Base-by-base conservation (phyloP, 2,329 filamentous ascomycete genomes). In the Stylonectria norvegica region DNA sequence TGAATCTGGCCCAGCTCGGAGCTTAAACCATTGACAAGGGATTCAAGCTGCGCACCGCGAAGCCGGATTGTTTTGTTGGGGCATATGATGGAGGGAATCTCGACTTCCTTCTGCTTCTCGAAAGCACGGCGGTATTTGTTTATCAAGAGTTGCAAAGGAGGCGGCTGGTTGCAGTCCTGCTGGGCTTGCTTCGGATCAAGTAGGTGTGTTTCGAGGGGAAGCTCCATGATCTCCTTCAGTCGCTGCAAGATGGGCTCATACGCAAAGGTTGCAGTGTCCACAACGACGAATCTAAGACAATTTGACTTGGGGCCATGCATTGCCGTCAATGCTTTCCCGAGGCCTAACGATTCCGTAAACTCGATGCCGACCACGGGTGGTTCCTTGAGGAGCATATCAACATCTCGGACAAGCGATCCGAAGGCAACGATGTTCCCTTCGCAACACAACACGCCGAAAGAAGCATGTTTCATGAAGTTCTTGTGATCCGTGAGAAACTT, bases 241-340 rank as follows among this genome's bases (percentile, higher is more conserved):
- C 76, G 70, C 34, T 72, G 60, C 4, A 89, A 57, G 2, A 89
- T 70, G 0, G 85, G 85, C 38, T 86, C 79, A 40, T 81, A 86
- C 0, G 83, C 79, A 55, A 87, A 89, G 0, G 83, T 71, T 0
- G 83, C 69, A 0, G 83, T 83, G 29, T 85, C 75, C 0, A 87
- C 75, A 3, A 81, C 61, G 0, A 82, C 57, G 31, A 87, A 81
- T 2, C 55, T 57, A 3, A 76, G 42, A 1, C 42, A 37, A 0
- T 47, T 27, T 23, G 18, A 40, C 0, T 22, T 33, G 0, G 58
- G 48, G 0, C 55, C 40, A 6, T 67, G 63, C 5, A 83, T 52
- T 0, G 62, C 68, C 0, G 64, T 29, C 0, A 87, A 52, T 0
- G 74, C 65, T 6, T 70, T 71, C 1, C 61, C 54, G 2, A 84